phyloP scores from a whole-genome alignment of 1,284 basidiomycete genomes.

The Sanghuangporus sanghuang region DNA sequence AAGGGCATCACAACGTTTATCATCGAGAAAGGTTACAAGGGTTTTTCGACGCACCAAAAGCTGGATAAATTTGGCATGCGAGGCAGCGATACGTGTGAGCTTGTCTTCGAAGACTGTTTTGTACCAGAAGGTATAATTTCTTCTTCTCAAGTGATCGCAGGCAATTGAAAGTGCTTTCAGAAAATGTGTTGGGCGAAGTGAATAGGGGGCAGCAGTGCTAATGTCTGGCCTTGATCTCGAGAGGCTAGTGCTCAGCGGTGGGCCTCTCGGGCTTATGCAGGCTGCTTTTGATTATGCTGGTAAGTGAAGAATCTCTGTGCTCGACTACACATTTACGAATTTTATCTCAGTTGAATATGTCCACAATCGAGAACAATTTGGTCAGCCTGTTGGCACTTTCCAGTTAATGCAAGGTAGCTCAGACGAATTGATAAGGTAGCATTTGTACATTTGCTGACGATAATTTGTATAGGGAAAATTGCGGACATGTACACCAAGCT shows the following conservation, averaged over 20 bases:
- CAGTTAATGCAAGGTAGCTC: constrained; percentile 87
- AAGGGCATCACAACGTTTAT: constrained; percentile 95
- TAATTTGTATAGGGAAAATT: constrained; percentile 55
- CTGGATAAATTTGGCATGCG: constrained; percentile 97
- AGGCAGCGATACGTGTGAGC: constrained; percentile 90
- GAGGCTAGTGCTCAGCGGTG: constrained; percentile 86
- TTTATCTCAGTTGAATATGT: constrained; percentile 63
- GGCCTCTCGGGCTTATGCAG: constrained; percentile 68
- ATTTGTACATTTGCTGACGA: neutral
- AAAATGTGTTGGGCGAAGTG: constrained; percentile 80
- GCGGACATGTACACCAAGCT: constrained; percentile 97
- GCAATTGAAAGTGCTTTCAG: constrained; percentile 31
- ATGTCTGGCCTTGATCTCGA: constrained; percentile 96
- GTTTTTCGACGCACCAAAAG: constrained; percentile 88
- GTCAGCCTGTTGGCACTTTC: constrained; percentile 83
- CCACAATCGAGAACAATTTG: constrained; percentile 90
- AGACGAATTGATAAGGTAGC: neutral
- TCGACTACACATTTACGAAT: neutral
- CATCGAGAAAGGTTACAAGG: constrained; percentile 74
- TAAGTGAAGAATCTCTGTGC: neutral
- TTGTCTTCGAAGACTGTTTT: constrained; percentile 89
- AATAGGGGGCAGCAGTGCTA: constrained; percentile 82
- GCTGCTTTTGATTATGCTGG: constrained; percentile 82
- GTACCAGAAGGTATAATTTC: constrained; percentile 65
- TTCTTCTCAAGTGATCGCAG: neutral